Evolutionary conservation across 169 alveolate species (phyloP).

Genomic region (Eimeria acervulina): DNA sequence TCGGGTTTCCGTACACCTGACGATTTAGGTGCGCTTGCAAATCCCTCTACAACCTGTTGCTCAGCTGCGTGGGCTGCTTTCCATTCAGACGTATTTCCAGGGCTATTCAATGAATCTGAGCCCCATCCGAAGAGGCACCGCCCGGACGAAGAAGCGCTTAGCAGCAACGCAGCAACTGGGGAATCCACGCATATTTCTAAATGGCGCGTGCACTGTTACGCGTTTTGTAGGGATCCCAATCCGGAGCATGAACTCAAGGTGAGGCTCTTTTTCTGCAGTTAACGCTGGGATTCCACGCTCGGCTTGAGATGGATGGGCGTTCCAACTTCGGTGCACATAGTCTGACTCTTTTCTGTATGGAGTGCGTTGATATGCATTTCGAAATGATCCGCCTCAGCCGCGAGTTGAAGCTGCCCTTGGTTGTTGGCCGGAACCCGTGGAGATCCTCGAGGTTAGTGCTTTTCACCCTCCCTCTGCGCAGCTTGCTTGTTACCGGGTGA

Average conservation of each 20-base stretch:
- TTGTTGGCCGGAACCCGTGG: conserved; percentile 66
- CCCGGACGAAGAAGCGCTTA: neutral
- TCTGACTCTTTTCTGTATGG: neutral
- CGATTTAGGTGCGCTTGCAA: neutral
- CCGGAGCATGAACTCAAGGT: conserved; percentile 78
- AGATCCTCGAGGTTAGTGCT: conserved; percentile 45
- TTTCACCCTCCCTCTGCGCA: neutral
- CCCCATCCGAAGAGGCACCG: conserved; percentile 58
- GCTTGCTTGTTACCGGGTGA: neutral
- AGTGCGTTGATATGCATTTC: neutral
- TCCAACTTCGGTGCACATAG: no score
- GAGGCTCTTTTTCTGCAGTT: neutral
- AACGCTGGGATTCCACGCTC: neutral
- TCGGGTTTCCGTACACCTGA: neutral
- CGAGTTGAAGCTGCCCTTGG: conserved; percentile 81
- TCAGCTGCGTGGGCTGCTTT: neutral
- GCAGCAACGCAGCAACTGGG: conserved; percentile 11
- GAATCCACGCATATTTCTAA: neutral
- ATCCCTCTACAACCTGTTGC: neutral
- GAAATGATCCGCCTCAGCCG: conserved; percentile 41
- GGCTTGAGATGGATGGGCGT: neutral
- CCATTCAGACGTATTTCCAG: conserved; percentile 76
- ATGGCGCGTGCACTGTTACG: conserved; percentile 84
- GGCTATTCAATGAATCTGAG: conserved; percentile 23
- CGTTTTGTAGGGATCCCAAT: conserved; percentile 72